Percentiles rank a stretch among this genome's conserved stretches.
phyloP scores from a whole-genome alignment of 108 stramenopile genomes.

The Mediolabrus comicus region DNA sequence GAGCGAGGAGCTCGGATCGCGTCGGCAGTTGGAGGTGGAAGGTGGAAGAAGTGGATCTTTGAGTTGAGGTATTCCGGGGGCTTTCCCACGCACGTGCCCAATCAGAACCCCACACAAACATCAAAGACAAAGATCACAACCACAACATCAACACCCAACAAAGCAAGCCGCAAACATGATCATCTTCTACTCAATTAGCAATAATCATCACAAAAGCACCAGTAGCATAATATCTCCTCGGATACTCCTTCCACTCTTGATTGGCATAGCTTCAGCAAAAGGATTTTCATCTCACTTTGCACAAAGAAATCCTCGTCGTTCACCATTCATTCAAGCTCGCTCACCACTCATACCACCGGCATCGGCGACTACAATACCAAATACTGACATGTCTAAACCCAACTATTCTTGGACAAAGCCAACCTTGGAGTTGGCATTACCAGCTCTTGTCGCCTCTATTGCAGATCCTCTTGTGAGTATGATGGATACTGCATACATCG shows the following conservation, averaged over 20 bases:
- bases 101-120: too few species aligned
- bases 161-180: too few species aligned
- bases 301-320: neutral
- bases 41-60: too few species aligned
- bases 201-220: neutral
- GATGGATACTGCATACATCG: conserved; percentile 82
- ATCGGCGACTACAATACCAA: neutral
- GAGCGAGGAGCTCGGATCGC: neutral
- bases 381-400: neutral
- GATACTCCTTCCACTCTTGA: neutral
- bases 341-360: neutral
- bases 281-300: neutral
- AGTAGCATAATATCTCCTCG: neutral
- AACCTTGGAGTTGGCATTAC: conserved; percentile 40
- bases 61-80: too few species aligned
- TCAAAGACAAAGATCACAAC: too few species aligned
- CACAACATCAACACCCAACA: too few species aligned
- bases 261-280: conserved; percentile 1
- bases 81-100: too few species aligned
- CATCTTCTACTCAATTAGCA: neutral
- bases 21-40: too few species aligned
- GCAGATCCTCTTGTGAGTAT: conserved; percentile 79
- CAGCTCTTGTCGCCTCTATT: conserved; percentile 64
- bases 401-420: conserved; percentile 35
- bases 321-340: too few species aligned